Evolutionary conservation across 1,284 basidiomycete species (phyloP), one percentile per base, ranked within the genome.

Genomic region (Moesziomyces sp.): DNA sequence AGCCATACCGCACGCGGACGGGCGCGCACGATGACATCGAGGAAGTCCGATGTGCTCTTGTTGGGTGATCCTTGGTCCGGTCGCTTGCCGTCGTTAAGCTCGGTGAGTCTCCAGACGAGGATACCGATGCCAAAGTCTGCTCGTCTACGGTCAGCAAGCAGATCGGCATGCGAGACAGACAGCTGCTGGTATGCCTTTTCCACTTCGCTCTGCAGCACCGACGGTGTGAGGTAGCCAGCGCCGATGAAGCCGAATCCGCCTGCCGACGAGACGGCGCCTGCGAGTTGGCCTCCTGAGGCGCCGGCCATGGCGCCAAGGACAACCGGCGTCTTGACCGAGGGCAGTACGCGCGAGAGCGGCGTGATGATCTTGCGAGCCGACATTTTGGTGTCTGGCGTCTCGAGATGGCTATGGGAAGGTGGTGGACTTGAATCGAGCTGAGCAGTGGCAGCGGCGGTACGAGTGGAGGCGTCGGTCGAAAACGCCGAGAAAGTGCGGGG

Each of bases 201-300:
- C 7, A 78, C 52, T 46, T 83, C 79, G 21, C 47, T 14, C 14
- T 61, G 45, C 7, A 83, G 60, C 40, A 54, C 55, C 28, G 57
- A 26, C 1, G 64, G 55, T 1, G 60, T 58, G 46, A 67, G 77
- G 52, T 79, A 80, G 38, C 82, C 82, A 1, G 82, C 82, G 19
- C 81, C 82, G 52, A 83, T 70, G 55, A 82, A 82, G n/a, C 82
- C 82, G 10, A 83, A 74, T 9, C 77, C 81, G 42, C 81, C 82
- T 10, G 68, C 82, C 9, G 55, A 30, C 2, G 80, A 78, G 9
- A 82, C 77, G 11, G 71, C 58, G 5, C 65, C 78, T 0, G 80
- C 81, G 6, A 83, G 77, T 14, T 64, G 45, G 14, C 78, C 81
- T 38, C 80, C 80, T 9, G 75, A 62, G 4, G 81, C 81, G 21